Evolutionary conservation across 345 rosid genomes (phyloP).

Genomic region (Dimocarpus longan): DNA sequence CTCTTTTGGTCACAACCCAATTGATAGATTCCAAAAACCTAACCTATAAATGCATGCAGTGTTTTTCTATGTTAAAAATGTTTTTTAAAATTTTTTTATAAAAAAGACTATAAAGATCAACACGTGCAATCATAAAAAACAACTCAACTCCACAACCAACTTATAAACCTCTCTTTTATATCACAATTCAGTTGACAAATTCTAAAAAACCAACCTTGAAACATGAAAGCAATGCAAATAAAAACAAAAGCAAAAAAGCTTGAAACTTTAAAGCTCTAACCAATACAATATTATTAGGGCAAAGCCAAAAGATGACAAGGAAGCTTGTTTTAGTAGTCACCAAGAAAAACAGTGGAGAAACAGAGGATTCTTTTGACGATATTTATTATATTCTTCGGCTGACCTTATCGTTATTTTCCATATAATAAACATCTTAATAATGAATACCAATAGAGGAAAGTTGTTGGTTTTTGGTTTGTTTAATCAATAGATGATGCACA

Average conservation of each 20-base stretch:
- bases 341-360: background rate
- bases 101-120: no score
- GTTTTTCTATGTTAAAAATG: background rate
- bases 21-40: background rate
- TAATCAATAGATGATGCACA: no score
- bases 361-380: background rate
- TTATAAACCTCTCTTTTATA: background rate
- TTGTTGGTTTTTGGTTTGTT: no score
- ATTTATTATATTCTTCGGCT: background rate
- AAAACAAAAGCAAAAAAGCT: background rate
- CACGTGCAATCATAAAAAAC: background rate
- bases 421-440: no score
- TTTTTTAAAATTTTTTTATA: no score
- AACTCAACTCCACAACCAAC: background rate
- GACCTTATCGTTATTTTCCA: background rate
- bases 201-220: background rate
- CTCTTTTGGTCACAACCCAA: background rate
- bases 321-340: background rate
- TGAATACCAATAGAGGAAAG: no score
- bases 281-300: background rate
- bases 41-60: background rate
- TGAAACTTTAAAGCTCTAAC: background rate
- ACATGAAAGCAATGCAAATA: background rate
- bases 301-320: background rate
- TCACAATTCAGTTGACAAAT: background rate